These are phyloP conservation scores for Aspergillus bombycis DNA, from an alignment of 2,329 filamentous ascomycete genomes.

Conservation along the genomic window DNA sequence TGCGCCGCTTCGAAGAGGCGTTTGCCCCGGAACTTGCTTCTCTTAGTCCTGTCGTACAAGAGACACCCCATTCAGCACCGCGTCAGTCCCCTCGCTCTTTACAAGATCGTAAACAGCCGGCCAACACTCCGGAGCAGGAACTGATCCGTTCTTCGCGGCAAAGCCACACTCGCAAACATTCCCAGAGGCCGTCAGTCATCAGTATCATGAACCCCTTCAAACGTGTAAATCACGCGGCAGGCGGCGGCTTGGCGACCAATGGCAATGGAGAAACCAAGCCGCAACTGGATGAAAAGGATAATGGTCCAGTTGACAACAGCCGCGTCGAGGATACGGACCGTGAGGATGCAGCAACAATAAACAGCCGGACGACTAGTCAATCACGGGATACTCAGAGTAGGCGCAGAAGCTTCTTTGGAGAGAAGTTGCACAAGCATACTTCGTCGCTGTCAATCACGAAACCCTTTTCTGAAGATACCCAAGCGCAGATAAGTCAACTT, in stretches of 20 bases:
- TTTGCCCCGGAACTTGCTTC: slow-evolving; percentile 67
- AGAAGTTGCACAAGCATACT: slow-evolving; percentile 36
- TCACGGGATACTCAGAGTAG: slow-evolving; percentile 40
- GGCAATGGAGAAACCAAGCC: slow-evolving; percentile 31
- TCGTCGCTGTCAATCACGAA: slow-evolving; percentile 34
- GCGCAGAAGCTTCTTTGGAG: slow-evolving; percentile 46
- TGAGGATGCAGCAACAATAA: slow-evolving; percentile 41
- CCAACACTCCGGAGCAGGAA: slow-evolving; percentile 40
- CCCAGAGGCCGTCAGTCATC: slow-evolving; percentile 43
- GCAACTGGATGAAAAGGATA: slow-evolving; percentile 27
- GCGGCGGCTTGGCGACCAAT: slow-evolving; percentile 42
- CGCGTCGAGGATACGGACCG: slow-evolving; percentile 28
- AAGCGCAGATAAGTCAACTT: slow-evolving; percentile 26
- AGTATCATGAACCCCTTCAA: slow-evolving; percentile 50
- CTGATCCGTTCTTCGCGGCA: slow-evolving; percentile 36
- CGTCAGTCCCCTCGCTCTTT: slow-evolving; percentile 32
- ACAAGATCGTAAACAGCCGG: slow-evolving; percentile 28
- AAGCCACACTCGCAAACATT: slow-evolving; percentile 36
- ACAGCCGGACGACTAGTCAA: slow-evolving; percentile 40
- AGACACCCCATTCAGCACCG: slow-evolving; percentile 51
- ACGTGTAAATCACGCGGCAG: slow-evolving; percentile 40
- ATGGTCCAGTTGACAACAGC: slow-evolving; percentile 19
- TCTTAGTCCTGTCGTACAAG: slow-evolving; percentile 52
- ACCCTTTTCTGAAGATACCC: slow-evolving; percentile 25
- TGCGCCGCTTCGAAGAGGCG: slow-evolving; percentile 41